These are phyloP conservation scores for Heliamphora pulchella DNA, from an alignment of 179 eudicot genomes.

Conservation along the genomic window DNA sequence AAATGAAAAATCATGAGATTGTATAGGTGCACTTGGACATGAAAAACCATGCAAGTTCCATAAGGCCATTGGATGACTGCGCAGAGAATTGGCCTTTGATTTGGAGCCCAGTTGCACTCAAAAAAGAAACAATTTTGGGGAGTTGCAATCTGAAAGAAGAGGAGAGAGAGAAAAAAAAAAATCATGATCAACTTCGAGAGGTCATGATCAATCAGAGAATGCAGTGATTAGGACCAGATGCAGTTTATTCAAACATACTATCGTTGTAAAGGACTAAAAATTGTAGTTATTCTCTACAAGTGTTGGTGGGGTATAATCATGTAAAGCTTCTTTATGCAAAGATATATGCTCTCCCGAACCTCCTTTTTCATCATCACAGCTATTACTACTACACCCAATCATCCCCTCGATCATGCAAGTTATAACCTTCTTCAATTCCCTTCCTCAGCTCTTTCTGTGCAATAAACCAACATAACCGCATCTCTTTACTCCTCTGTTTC, in stretches of 20 bases:
- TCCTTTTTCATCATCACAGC: conserved; percentile 22
- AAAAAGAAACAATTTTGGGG: too few species aligned
- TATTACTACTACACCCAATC: conserved; percentile 19
- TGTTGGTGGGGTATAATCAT: conserved; percentile 46
- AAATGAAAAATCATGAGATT: too few species aligned
- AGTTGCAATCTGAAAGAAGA: not conserved
- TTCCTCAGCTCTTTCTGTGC: conserved; percentile 32
- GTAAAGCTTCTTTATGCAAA: conserved; percentile 52
- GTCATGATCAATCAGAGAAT: not conserved
- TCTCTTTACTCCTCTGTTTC: conserved; percentile 1
- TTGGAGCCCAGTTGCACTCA: not conserved
- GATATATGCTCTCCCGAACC: conserved; percentile 26
- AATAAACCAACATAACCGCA: conserved; percentile 28
- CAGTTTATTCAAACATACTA: conserved; percentile 22
- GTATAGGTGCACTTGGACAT: too few species aligned
- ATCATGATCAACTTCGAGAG: not conserved
- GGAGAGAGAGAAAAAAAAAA: not conserved
- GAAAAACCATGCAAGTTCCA: not conserved
- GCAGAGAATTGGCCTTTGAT: not conserved
- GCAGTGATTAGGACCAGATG: conserved; percentile 16
- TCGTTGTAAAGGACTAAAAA: conserved; percentile 21
- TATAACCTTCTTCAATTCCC: conserved; percentile 41
- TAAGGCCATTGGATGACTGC: not conserved
- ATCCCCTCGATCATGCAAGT: conserved; percentile 48
- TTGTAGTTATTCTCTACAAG: conserved; percentile 34